Conservation (phyloP, 2,329 filamentous ascomycete genomes). For the Epichloe festucae region DNA sequence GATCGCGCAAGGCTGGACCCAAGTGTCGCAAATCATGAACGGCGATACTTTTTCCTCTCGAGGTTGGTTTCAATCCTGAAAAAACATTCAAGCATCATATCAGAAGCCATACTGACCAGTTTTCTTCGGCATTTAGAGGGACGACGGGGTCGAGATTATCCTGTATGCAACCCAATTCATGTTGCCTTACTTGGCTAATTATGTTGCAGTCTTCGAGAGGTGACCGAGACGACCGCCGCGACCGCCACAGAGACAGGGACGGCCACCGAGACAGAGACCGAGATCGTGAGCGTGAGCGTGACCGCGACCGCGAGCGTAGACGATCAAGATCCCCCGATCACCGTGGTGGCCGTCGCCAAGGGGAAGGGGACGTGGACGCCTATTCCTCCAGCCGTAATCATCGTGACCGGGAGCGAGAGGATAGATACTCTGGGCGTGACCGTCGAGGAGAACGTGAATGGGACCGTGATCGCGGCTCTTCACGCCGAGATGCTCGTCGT, state of each 20-base stretch:
- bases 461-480: slow-evolving; percentile 54
- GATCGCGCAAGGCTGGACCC: slow-evolving; percentile 6
- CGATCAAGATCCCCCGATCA: slow-evolving; percentile 81
- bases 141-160: slow-evolving; percentile 43
- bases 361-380: slow-evolving; percentile 68
- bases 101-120: slow-evolving; percentile 1
- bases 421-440: slow-evolving; percentile 66
- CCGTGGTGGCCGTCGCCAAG: slow-evolving; percentile 46
- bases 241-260: slow-evolving; percentile 46
- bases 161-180: slow-evolving; percentile 26
- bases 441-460: slow-evolving; percentile 60
- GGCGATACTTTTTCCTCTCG: slow-evolving; percentile 69
- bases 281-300: slow-evolving; percentile 42
- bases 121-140: slow-evolving; percentile 25
- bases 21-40: slow-evolving; percentile 50
- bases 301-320: slow-evolving; percentile 45
- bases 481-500: slow-evolving; percentile 48
- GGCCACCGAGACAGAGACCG: slow-evolving; percentile 52
- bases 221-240: slow-evolving; percentile 20
- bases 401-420: slow-evolving; percentile 84
- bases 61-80: slow-evolving; percentile 23
- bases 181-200: slow-evolving; percentile 9
- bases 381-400: slow-evolving; percentile 92
- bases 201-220: slow-evolving; percentile 15
- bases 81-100: background rate